Evolutionary conservation across 2,329 filamentous ascomycete species (phyloP).

Genomic region (Cladophialophora bantiana): DNA sequence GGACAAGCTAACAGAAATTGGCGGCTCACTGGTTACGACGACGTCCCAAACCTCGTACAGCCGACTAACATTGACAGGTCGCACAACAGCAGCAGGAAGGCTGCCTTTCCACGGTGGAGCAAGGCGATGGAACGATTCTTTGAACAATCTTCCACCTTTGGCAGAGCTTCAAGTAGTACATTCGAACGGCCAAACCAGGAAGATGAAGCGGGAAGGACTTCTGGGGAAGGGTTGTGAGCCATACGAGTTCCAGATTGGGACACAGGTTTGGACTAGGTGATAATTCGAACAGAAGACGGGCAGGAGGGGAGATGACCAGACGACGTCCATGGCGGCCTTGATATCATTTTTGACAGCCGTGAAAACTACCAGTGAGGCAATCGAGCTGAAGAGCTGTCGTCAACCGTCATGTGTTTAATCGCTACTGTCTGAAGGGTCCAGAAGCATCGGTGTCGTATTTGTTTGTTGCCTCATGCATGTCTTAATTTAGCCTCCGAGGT

Average conservation of each 20-base stretch:
- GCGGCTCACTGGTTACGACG: slow-evolving; percentile 19
- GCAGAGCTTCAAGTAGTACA: slow-evolving; percentile 19
- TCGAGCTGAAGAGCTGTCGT: slow-evolving; percentile 5
- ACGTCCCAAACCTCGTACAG: slow-evolving; percentile 24
- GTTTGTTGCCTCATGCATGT: slow-evolving; percentile 29
- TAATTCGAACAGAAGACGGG: slow-evolving; percentile 2
- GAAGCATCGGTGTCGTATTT: slow-evolving; percentile 20
- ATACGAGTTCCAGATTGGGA: neutral
- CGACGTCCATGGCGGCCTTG: neutral
- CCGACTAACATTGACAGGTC: slow-evolving; percentile 32
- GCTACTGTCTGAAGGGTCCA: neutral
- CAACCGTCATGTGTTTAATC: slow-evolving; percentile 1
- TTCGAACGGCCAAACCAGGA: slow-evolving; percentile 8
- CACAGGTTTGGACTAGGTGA: slow-evolving; percentile 7
- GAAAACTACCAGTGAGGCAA: neutral
- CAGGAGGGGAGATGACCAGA: neutral
- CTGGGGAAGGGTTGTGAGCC: slow-evolving; percentile 9
- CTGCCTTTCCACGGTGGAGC: slow-evolving; percentile 25
- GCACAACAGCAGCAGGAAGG: slow-evolving; percentile 27
- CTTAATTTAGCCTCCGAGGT: slow-evolving; percentile 21
- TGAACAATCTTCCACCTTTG: slow-evolving; percentile 16
- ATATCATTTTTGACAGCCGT: slow-evolving; percentile 2
- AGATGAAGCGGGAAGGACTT: neutral
- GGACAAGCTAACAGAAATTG: slow-evolving; percentile 17
- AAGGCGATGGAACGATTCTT: slow-evolving; percentile 12